These are phyloP conservation scores for Cordia subcordata DNA, from an alignment of 257 asterid genomes.

Conservation along the genomic window DNA sequence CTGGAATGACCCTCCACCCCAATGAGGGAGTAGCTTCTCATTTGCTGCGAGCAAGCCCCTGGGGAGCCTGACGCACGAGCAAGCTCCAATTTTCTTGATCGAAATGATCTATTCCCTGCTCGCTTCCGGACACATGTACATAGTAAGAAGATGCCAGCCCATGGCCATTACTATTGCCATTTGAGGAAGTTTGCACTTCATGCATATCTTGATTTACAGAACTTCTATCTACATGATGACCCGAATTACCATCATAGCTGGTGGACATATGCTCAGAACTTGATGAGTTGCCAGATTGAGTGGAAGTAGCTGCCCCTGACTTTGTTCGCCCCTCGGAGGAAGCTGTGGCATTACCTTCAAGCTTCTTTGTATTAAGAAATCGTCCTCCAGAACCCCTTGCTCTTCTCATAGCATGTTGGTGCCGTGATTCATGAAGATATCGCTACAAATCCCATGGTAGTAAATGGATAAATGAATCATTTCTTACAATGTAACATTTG, in stretches of 20 bases:
- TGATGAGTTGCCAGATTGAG: too few species aligned
- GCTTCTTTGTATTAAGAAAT: conserved; percentile 73
- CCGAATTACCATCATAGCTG: conserved; percentile 27
- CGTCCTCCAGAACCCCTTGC: conserved; percentile 84
- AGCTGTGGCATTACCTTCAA: too few species aligned
- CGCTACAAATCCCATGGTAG: too few species aligned
- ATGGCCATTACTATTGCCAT: conserved; percentile 22
- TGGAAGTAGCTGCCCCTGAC: too few species aligned
- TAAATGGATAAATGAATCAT: too few species aligned
- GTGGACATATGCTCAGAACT: conserved; percentile 12
- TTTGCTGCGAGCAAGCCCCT: conserved; percentile 37
- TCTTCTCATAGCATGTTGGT: conserved; percentile 88
- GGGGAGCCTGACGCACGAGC: conserved; percentile 37
- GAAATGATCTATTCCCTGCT: conserved; percentile 19
- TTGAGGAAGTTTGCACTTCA: conserved; percentile 25
- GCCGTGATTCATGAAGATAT: conserved; percentile 83
- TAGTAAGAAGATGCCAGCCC: conserved; percentile 22
- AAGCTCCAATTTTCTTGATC: conserved; percentile 37
- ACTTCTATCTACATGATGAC: conserved; percentile 23
- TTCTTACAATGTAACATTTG: too few species aligned
- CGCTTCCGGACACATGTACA: conserved; percentile 27
- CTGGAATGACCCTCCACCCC: conserved; percentile 10
- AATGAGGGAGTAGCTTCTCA: conserved; percentile 23
- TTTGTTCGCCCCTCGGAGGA: too few species aligned
- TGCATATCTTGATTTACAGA: conserved; percentile 21